Evolutionary conservation across 1,284 basidiomycete species (phyloP), one percentile per base, ranked within the genome.

Genomic region (Rhodotorula sp.): DNA sequence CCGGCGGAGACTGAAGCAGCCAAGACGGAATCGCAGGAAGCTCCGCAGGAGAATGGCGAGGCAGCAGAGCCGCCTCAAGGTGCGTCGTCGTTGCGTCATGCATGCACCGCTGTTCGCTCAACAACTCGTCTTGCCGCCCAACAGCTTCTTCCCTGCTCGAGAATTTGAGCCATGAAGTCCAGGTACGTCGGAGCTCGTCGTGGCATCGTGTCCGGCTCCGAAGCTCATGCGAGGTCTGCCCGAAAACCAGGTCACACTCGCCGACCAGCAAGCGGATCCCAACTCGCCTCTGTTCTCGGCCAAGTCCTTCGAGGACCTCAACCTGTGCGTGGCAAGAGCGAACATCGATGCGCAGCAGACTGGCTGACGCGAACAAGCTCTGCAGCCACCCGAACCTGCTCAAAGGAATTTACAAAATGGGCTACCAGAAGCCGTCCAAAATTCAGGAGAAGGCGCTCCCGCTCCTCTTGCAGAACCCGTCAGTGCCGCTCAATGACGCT

Each of bases 381-480:
- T 47, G 62, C 49, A 95, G 93, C 66, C 89, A 92, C 81, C 85
- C 87, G 63, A 91, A 97, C 81, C 85, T 99, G 45, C 86, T 97
- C 75, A 97, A 95, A 82, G 97, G 97, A n/a, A 87, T 99, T 65
- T 97, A 95, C 81, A 89, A 90, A 60, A 91, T 97, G 88, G 93
- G 93, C 55, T 99, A 98, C 83, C 91, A 92, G 66, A 97, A 95
- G 82, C 97, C 97, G 6, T 97, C 94, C 67, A 99, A 99, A 84
- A 99, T 99, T 76, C 97, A 99, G 84, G 97, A 98, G 84, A 90
- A 92, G 73, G 97, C 97, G 31, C 84, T 99, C 43, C 97, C 97
- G 5, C 85, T 99, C 52, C 86, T 99, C 43, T 87, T 99, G 21
- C 83, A 88, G 70, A 91, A 97, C 80, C 97, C 95, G 93, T 95